Evolutionary conservation across 2,329 filamentous ascomycete species (phyloP), one percentile per base, ranked within the genome.

Genomic region (Setomelanomma holmii): DNA sequence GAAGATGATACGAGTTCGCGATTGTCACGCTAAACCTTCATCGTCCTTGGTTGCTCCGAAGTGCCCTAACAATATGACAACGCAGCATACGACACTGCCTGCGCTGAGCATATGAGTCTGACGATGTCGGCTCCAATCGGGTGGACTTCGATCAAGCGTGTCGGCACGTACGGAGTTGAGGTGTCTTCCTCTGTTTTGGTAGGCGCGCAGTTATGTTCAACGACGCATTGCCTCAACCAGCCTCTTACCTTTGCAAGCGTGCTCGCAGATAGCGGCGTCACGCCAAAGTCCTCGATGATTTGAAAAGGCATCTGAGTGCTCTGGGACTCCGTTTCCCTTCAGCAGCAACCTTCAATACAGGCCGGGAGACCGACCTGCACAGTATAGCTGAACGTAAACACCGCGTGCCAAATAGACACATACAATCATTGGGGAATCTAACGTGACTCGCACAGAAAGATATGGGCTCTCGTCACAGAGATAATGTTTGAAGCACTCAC

Each of bases 41-140:
- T n/a, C n/a, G n/a, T n/a, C n/a, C n/a, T n/a, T n/a, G 27, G 46
- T 17, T 50, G 55, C 30, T 54, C 44, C 6, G 44, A 23, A 4
- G 19, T 14, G 10, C 58, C 58, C 61, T 58, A 64, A 20, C 61
- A 61, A 34, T 64, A 60, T 27, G 56, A 58, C 5, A 64, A 46
- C 3, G 56, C 50, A 10, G 27, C 42, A 43, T 51, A 58, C 4
- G n/a, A 17, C 6, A 48, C 34, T 3, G 39, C 21, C 19, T 14
- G 5, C 11, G 10, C 7, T 12, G 42, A 21, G 1, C 38, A 43
- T 1, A 34, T n/a, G 0, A 52, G 23, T 34, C 24, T n/a, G 10
- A 43, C 16, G 8, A 4, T 14, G 4, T 19, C 10, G n/a, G 20
- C 14, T 8, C 12, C n/a, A 10, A 17, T 17, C 4, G 14, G 6